Conservation (phyloP, 139 green algal genomes). For the Dunaliella sp. region DNA sequence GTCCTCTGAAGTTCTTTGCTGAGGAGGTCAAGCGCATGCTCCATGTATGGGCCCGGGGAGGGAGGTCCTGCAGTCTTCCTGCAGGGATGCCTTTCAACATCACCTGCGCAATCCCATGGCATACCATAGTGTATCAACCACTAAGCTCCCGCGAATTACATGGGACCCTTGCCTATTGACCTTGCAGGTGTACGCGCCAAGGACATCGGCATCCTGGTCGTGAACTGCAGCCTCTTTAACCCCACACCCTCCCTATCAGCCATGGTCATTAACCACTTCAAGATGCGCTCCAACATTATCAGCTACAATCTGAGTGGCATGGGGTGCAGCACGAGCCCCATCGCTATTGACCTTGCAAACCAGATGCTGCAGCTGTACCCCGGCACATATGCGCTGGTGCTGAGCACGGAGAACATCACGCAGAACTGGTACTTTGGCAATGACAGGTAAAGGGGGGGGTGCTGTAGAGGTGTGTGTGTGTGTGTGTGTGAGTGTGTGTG, state of each 20-base stretch:
- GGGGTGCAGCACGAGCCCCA: slow-evolving; percentile 58
- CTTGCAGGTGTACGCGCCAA: slow-evolving; percentile 33
- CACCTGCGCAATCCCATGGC: no score
- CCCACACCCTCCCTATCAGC: slow-evolving; percentile 89
- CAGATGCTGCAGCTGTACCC: slow-evolving; percentile 89
- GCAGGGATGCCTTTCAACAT: no score
- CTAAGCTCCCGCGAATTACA: no score
- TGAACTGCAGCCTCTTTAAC: slow-evolving; percentile 98
- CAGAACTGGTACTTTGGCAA: slow-evolving; percentile 95
- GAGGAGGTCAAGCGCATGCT: no score
- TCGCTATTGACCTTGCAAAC: slow-evolving; percentile 79
- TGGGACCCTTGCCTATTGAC: no score
- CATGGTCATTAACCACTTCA: slow-evolving; percentile 97
- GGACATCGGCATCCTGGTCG: slow-evolving; percentile 90
- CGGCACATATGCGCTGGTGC: slow-evolving; percentile 76
- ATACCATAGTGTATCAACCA: no score
- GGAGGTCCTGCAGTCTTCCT: no score
- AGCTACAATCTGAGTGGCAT: slow-evolving; percentile 97
- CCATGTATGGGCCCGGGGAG: no score
- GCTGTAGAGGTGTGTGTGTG: no score
- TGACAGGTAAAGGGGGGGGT: slow-evolving; percentile 63
- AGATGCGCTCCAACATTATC: slow-evolving; percentile 87
- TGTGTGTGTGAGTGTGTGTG: no score
- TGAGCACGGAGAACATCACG: slow-evolving; percentile 98
- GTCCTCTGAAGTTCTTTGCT: no score